Conservation (phyloP, 2,329 filamentous ascomycete species). For the Calonectria pseudoreteaudii region DNA sequence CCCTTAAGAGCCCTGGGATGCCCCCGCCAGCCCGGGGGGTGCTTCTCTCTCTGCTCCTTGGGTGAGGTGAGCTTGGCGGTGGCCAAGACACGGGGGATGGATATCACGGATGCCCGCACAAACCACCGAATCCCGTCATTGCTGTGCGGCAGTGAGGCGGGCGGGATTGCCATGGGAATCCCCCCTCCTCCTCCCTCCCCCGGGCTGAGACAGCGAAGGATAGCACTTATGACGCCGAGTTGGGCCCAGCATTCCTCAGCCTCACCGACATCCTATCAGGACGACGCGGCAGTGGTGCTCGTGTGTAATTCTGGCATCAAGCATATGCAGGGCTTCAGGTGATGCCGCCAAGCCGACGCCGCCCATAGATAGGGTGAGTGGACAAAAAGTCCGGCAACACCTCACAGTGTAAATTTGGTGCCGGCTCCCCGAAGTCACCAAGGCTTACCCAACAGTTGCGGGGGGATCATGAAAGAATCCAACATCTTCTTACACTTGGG, state of each 20-base stretch:
- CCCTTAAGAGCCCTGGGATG: neutral
- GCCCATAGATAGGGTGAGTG: neutral
- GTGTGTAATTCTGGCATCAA: neutral
- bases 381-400: neutral
- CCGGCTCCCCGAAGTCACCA: neutral
- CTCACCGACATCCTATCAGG: constrained; percentile 13
- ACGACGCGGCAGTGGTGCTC: neutral
- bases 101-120: neutral
- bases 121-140: neutral
- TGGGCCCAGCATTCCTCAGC: neutral
- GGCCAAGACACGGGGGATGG: neutral
- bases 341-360: constrained; percentile 5
- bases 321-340: constrained; percentile 28
- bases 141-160: neutral
- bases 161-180: neutral
- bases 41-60: neutral
- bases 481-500: neutral
- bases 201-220: neutral
- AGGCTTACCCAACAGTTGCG: neutral
- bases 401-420: neutral
- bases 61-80: neutral
- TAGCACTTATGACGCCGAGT: neutral
- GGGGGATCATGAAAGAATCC: neutral
- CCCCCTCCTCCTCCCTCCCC: neutral
- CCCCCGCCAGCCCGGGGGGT: neutral